Base-by-base conservation (phyloP, 345 rosid genomes). In the Carallia pectinifolia region DNA sequence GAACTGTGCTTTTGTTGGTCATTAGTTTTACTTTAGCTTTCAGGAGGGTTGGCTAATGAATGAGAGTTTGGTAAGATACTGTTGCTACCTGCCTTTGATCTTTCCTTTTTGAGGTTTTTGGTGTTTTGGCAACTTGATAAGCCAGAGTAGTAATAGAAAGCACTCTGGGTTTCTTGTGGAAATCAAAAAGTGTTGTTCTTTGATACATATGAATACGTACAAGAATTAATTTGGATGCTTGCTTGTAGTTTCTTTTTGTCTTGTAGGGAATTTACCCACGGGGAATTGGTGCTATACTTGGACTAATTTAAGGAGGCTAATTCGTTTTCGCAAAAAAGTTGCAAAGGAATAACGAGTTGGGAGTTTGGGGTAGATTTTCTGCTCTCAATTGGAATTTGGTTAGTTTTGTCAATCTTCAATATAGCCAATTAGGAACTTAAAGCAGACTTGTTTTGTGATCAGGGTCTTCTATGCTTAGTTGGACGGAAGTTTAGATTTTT, bases 381-480 rank as follows among this genome's bases (percentile, higher is more conserved):
- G 39, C 17, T 33, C 15, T 38, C 39, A 39, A 23, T 17, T 67
- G 59, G 62, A 68, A 64, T 50, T 67, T 62, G 66, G 66, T 29
- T 23, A 17, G 39, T 18, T 18, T 38, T 47, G 48, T 37, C 16
- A 33, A 52, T 44, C 5, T 50, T 37, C 17, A 4, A 29, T 6
- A 10, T 17, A 56, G 13, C 56, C 52, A 52, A 71, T 63, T 47
- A 47, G 68, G 55, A 54, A 53, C 8, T 2, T 52, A 68, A 29
- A 64, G 66, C 37, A 55, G 59, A 61, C 50, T 9, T 36, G 27
- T 56, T 38, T 17, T 64, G 18, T 19, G 62, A 50, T 44, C 19
- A 69, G 80, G 65, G 53, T 37, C 53, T 52, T 52, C 6, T 69
- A n/a, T 4, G 31, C 30, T 2, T 50, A 8, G 13, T 52, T 73